Evolutionary conservation across 495 filamentous ascomycete species (phyloP).

Genomic region (Penicillium dipodomyicola): DNA sequence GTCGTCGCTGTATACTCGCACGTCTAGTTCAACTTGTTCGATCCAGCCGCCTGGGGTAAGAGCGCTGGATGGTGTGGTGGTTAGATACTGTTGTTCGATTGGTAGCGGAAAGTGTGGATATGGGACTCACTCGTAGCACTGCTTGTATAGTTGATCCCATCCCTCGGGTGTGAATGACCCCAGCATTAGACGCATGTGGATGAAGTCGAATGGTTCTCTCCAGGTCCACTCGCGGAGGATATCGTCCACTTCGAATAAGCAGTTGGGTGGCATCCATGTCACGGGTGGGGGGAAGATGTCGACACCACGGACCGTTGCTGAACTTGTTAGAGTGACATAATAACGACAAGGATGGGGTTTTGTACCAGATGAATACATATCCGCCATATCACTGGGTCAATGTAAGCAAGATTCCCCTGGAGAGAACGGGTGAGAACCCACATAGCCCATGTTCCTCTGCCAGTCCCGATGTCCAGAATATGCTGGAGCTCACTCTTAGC

Average conservation of each 20-base stretch:
- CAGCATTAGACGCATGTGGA: slow-evolving; percentile 27
- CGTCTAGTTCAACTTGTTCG: slow-evolving; percentile 50
- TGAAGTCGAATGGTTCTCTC: slow-evolving; percentile 30
- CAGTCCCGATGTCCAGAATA: background rate
- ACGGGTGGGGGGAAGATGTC: slow-evolving; percentile 16
- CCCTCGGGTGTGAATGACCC: slow-evolving; percentile 20
- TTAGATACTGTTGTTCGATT: background rate
- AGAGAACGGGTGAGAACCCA: background rate
- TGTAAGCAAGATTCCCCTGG: background rate
- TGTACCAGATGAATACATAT: background rate
- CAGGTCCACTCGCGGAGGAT: slow-evolving; percentile 26
- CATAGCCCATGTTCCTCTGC: slow-evolving; percentile 1
- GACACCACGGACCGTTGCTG: slow-evolving; percentile 21
- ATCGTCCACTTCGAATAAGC: slow-evolving; percentile 31
- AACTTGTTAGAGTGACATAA: background rate
- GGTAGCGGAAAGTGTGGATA: too few relatives aligned
- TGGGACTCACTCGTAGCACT: slow-evolving; percentile 29
- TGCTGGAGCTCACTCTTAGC: background rate
- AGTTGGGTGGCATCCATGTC: slow-evolving; percentile 17
- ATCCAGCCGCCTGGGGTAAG: slow-evolving; percentile 52
- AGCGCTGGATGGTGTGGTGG: slow-evolving; percentile 2
- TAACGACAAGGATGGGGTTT: too few relatives aligned
- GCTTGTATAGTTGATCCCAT: slow-evolving; percentile 28
- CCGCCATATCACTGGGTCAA: background rate
- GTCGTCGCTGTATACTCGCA: slow-evolving; percentile 43